phyloP scores from a whole-genome alignment of 805 yeast genomes.

The Candida maesae region DNA sequence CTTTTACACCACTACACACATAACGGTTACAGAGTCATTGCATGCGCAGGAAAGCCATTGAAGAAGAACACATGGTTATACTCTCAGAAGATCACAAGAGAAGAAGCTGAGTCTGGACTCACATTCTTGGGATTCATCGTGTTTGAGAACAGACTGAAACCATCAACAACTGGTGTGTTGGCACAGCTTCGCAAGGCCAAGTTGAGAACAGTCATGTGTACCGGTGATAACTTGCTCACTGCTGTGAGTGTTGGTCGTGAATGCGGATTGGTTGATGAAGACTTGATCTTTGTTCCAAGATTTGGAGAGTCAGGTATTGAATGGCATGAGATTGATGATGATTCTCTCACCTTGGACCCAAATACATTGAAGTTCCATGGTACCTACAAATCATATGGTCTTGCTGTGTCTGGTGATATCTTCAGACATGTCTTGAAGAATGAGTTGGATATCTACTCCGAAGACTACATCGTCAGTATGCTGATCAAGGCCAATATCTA shows the following conservation, averaged over 20 bases:
- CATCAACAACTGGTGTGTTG: slow-evolving; percentile 60
- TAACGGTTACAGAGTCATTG: slow-evolving; percentile 92
- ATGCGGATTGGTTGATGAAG: slow-evolving; percentile 57
- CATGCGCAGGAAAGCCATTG: slow-evolving; percentile 70
- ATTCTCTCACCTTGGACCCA: slow-evolving; percentile 55
- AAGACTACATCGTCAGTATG: slow-evolving; percentile 48
- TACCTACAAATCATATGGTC: slow-evolving; percentile 42
- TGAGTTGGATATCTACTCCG: slow-evolving; percentile 27
- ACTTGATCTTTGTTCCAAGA: slow-evolving; percentile 59
- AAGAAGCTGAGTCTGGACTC: slow-evolving; percentile 62
- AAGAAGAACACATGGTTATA: slow-evolving; percentile 44
- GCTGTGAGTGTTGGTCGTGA: slow-evolving; percentile 92
- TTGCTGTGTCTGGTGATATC: slow-evolving; percentile 92
- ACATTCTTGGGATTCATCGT: slow-evolving; percentile 83
- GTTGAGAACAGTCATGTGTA: slow-evolving; percentile 89
- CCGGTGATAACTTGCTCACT: slow-evolving; percentile 94
- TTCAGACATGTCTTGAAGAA: slow-evolving; percentile 68
- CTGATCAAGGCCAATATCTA: slow-evolving; percentile 72
- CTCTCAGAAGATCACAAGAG: slow-evolving; percentile 52
- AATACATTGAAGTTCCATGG: slow-evolving; percentile 51
- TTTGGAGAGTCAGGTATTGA: slow-evolving; percentile 37
- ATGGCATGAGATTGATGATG: slow-evolving; percentile 70
- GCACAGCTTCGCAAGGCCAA: slow-evolving; percentile 58
- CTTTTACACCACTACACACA: slow-evolving; percentile 83
- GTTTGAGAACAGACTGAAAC: slow-evolving; percentile 87